Conservation (phyloP, 306 rosid species). For the Medicago truncatula region MtrunA17r5.0-ANR NC_053049.1:46271001-46271500, state of each 20-base stretch:
- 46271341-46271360: slow-evolving; percentile 27
- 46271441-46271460: slow-evolving; percentile 96
- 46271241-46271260: slow-evolving; percentile 8
- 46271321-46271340: slow-evolving; percentile 94
- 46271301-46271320: slow-evolving; percentile 98
- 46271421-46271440: slow-evolving; percentile 72
- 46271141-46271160: slow-evolving; percentile 35
- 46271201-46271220: slow-evolving; percentile 1
- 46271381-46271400: slow-evolving; percentile 19
- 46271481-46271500: slow-evolving; percentile 86
- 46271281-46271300: slow-evolving; percentile 88
- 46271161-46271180: slow-evolving; percentile 29
- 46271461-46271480: slow-evolving; percentile 95
- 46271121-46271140: slow-evolving; percentile 36
- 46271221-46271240: slow-evolving; percentile 22
- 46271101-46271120: slow-evolving; percentile 98
- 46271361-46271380: slow-evolving; percentile 17
- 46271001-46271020: slow-evolving; percentile 95
- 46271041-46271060: slow-evolving; percentile 98
- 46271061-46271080: slow-evolving; percentile 98
- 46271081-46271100: slow-evolving; percentile 99
- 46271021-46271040: slow-evolving; percentile 91
- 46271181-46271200: slow-evolving; percentile 31
- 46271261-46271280: slow-evolving; percentile 42
- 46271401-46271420: slow-evolving; percentile 38